Evolutionary conservation across 2,329 filamentous ascomycete species (phyloP).

Genomic region (Arthrobotrys pseudoclavata): DNA sequence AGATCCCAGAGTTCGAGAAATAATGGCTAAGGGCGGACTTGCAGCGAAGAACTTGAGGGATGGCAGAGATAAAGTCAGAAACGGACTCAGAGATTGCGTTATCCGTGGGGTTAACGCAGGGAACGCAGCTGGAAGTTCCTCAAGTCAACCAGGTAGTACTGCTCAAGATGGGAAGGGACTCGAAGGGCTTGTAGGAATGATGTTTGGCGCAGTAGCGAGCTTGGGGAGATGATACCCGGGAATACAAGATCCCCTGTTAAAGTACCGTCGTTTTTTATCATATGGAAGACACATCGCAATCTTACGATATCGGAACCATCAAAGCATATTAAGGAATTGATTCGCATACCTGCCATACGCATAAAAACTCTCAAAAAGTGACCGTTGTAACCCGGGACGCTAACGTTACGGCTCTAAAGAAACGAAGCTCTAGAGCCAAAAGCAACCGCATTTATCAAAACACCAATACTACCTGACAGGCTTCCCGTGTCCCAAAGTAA

Average conservation of each 20-base stretch:
- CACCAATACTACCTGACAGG: neutral
- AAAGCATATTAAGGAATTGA: neutral
- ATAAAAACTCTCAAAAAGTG: neutral
- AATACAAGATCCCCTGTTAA: neutral
- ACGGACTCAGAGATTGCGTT: constrained; percentile 86
- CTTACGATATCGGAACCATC: neutral
- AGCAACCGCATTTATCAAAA: too few relatives aligned
- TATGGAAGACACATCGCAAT: neutral
- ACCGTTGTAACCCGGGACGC: neutral
- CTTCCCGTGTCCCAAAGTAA: neutral
- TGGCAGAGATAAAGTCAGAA: constrained; percentile 80
- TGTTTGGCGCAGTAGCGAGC: constrained; percentile 58
- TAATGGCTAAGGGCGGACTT: constrained; percentile 84
- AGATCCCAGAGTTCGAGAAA: constrained; percentile 83
- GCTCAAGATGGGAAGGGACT: constrained; percentile 48
- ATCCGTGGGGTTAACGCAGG: constrained; percentile 72
- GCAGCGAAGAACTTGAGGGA: constrained; percentile 83
- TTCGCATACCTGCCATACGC: neutral
- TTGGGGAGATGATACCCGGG: constrained; percentile 41
- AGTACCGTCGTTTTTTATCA: neutral
- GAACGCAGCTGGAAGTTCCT: constrained; percentile 32
- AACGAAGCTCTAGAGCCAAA: neutral
- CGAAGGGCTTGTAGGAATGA: constrained; percentile 57
- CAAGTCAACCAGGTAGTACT: constrained; percentile 2
- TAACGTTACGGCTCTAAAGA: neutral